Base-by-base conservation (phyloP, 768 basidiomycete genomes). In the Pulveroboletus sp. region DNA sequence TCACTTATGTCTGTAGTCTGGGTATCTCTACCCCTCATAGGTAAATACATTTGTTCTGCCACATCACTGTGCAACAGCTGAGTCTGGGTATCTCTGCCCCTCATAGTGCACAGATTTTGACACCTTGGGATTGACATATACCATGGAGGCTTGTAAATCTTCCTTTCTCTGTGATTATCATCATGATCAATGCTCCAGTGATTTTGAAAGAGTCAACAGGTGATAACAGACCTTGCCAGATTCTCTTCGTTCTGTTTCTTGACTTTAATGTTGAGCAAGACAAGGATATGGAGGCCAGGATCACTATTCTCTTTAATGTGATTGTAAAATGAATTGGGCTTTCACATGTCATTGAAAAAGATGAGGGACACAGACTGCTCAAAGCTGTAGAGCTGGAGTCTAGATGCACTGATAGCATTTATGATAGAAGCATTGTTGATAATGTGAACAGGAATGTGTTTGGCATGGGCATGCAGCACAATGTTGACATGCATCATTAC, bases 341-440 rank as follows among this genome's bases (percentile, higher is more conserved):
- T 86, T 96, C 96, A 99, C 1, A 83, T 87, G 13, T 94, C 91
- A 27, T 96, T 99, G 75, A 97, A 99, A 74, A 98, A 98, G 5
- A 93, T 91, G 39, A 99, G 81, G 20, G 91, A 94, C 30, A 98
- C 89, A 2, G 91, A 88, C 68, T 98, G 96, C 12, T 96, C 96
- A 65, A 96, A 99, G 69, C 89, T 90, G 76, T 99, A 99, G n/a
- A 99, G 77, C 58, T 97, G 93, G 22, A 99, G 79, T 7, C 96
- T 96, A 51, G 86, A 91, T 2, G 90, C 90, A 19, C 94, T 93
- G 36, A 92, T 76, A 0, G 96, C 95, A 66, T 95, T 98, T 82
- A 98, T 86, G 66, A 99, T 96, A 2, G 92, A 95, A 0, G 96
- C 95, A 61, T 99, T 99, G 72, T 99, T 95, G 54, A 99, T 84